Evolutionary conservation across 2,329 filamentous ascomycete species (phyloP), one percentile per base, ranked within the genome.

Genomic region (Fusarium tjaetaba): DNA sequence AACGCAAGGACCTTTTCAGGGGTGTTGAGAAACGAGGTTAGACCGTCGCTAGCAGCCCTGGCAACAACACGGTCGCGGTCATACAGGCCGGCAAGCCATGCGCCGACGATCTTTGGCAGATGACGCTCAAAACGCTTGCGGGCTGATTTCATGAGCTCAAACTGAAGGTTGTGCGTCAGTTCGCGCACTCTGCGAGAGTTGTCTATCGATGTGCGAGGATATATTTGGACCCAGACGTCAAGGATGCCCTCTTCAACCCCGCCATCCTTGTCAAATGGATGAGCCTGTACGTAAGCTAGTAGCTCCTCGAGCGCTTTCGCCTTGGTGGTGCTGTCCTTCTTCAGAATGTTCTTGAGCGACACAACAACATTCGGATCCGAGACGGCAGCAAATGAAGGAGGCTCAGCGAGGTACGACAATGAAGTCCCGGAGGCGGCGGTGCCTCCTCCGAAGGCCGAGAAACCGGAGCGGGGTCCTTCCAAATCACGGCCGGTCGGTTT

Each of bases 301-400:
- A 99, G 84, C 59, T 98, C 96, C 77, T 98, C 95, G 34, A 99
- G 85, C 1, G 94, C 96, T 81, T 96, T 97, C 13, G 92, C 88
- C 81, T 97, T 97, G 42, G 96, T 99, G 16, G 91, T 97, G 78
- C 92, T 92, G 84, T 98, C 96, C 83, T 96, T 97, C 84, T 98
- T 99, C 57, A 92, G 88, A 7, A 98, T 84, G 76, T 97, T 97
- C 83, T 98, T 97, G 84, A 98, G 94, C n/a, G 92, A 90, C 20
- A 98, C 95, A 42, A 96, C 90, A 42, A 96, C 87, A 78, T 96
- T 93, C 13, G 95, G 88, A 76, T 97, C 92, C 49, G 91, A 92
- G 68, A 99, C 90, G 48, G 85, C 85, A 39, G 91, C 90, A 75
- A 97, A 90, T 78, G 97, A 93, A 53, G 94, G 93, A 15, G 94